These are phyloP conservation scores for Conticribra weissflogii DNA, from an alignment of 108 stramenopile genomes.

Conservation along the genomic window DNA sequence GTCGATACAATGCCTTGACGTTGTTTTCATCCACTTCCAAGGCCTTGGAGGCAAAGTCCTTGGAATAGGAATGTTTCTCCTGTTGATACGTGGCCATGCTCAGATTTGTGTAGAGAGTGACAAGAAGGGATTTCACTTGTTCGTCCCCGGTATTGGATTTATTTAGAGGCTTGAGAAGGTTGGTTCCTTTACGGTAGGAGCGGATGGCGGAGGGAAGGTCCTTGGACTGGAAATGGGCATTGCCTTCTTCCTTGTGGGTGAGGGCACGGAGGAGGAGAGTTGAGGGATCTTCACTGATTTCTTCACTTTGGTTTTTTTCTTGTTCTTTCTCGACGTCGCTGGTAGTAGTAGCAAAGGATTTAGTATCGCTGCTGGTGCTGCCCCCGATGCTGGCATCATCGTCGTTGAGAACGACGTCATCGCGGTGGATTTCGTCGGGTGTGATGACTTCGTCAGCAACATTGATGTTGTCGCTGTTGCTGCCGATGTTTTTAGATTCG, in stretches of 20 bases:
- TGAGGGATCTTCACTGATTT: constrained; percentile 37
- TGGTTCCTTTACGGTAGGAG: constrained; percentile 73
- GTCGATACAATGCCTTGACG: constrained; percentile 87
- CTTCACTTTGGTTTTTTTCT: constrained; percentile 22
- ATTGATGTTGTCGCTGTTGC: no score
- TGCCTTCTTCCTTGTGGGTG: constrained; percentile 78
- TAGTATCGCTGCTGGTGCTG: constrained; percentile 4
- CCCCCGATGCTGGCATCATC: constrained; percentile 7
- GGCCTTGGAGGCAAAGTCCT: constrained; percentile 73
- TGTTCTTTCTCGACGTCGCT: no score
- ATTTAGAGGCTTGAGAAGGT: constrained; percentile 67
- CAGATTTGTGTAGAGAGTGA: constrained; percentile 77
- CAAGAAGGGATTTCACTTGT: constrained; percentile 70
- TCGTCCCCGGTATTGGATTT: constrained; percentile 71
- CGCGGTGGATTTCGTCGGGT: neutral
- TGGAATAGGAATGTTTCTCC: constrained; percentile 57
- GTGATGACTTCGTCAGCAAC: no score
- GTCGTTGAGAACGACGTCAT: no score
- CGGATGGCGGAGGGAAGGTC: constrained; percentile 68
- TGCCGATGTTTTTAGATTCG: no score
- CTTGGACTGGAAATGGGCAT: constrained; percentile 67
- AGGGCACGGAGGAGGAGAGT: constrained; percentile 61
- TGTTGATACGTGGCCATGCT: constrained; percentile 83
- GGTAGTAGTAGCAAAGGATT: neutral
- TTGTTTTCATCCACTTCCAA: constrained; percentile 67